These are phyloP conservation scores for Williopsis jadinii DNA, from an alignment of 1,139 yeast species.

Conservation along the genomic window DNA sequence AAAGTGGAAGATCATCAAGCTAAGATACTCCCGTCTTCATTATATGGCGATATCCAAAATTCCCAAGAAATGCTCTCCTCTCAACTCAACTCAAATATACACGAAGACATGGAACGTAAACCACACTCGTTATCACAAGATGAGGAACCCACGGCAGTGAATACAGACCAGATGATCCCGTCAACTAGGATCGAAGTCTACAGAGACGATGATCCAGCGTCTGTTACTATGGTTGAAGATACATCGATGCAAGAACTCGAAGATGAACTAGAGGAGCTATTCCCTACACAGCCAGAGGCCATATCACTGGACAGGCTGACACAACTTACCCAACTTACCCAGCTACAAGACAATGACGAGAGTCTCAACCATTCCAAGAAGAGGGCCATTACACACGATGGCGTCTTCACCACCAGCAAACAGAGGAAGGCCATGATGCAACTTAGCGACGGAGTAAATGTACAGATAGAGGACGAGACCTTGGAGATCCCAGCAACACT, in stretches of 20 bases:
- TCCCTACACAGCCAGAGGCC: slow-evolving; percentile 22
- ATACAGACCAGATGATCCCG: too few species aligned
- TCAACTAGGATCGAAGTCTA: not conserved
- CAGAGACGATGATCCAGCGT: not conserved
- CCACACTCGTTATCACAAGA: too few species aligned
- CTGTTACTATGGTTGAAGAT: slow-evolving; percentile 4
- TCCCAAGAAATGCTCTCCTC: too few species aligned
- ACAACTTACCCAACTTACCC: slow-evolving; percentile 7
- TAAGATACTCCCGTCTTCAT: not conserved
- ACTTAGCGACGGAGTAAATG: not conserved
- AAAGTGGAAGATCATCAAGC: not conserved
- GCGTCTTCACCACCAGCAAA: not conserved
- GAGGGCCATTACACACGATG: not conserved
- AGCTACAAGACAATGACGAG: not conserved
- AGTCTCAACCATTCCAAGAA: not conserved
- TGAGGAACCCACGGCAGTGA: too few species aligned
- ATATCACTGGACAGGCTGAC: slow-evolving; percentile 12
- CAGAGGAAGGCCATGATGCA: not conserved
- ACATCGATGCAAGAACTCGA: slow-evolving; percentile 13
- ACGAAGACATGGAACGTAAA: too few species aligned
- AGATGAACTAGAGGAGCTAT: slow-evolving; percentile 21
- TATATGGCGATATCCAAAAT: not conserved
- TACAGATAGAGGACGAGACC: not conserved
- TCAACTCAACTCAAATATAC: too few species aligned
- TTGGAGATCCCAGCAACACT: slow-evolving; percentile 6